Base-by-base conservation (phyloP, 2,329 filamentous ascomycete genomes). In the Aspergillus cejpii region DNA sequence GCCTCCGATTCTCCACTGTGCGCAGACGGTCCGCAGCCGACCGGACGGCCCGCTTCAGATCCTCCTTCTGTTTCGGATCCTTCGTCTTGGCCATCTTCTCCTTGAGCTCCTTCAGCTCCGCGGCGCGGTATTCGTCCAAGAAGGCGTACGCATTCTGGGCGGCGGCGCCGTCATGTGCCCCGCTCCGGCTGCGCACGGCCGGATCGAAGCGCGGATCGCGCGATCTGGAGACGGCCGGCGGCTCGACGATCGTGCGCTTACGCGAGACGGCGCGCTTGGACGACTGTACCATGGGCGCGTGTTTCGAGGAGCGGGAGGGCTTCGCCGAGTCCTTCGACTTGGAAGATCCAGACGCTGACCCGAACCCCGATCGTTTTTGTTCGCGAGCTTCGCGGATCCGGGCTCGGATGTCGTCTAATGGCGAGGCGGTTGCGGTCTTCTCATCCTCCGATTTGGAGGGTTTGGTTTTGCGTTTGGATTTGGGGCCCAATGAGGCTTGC, bases 171-270 rank as follows among this genome's bases (percentile, higher is more conserved):
- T 57, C 59, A 19, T 52, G 48, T 21, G 54, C 44, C 36, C 62
- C 50, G 47, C 63, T 54, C 53, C 66, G 61, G 31, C 64, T 61
- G 52, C 68, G 54, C 42, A 73, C 64, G 19, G 80, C 74, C 0
- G 83, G 77, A 51, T 92, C 87, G 71, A 98, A 98, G 40, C 92
- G 84, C 14, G 92, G 92, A 66, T 98, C 92, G 43, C 91, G 84
- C 1, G 76, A 71, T 61, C 85, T 87, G 45, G 77, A 75, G 64
- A 63, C 64, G 26, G 74, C 67, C 2, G 70, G 67, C 3, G 70
- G 63, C 31, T 73, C 74, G 41, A 94, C 73, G 14, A 92, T 83
- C 45, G 83, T 81, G 41, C 91, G 85, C 59, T 79, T 83, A 44
- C 92, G 84, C 1, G 84, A 83, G 19, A 98, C 92, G 40, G 86